A percentile compares a stretch with the other conserved stretches of the same genome.
Conservation (phyloP, 2,329 filamentous ascomycete genomes). For the Trichoderma arundinaceum region DNA sequence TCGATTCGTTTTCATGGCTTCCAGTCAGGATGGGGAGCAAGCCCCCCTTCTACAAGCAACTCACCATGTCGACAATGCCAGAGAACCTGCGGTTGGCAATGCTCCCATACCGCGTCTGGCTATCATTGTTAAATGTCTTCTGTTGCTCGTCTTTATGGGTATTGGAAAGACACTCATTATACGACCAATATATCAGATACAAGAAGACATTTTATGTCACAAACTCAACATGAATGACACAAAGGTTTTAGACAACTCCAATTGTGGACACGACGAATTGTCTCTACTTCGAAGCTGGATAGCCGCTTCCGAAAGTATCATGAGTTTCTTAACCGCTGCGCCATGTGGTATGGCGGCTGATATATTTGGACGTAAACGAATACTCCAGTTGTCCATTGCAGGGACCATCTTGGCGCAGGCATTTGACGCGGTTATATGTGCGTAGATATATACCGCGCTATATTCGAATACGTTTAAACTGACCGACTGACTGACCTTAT, state of each 20-base stretch:
- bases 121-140: conserved; percentile 21
- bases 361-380: conserved; percentile 21
- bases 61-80: conserved; percentile 11
- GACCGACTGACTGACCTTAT: background rate
- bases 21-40: conserved; percentile 21
- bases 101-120: background rate
- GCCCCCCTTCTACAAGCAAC: conserved; percentile 19
- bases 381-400: conserved; percentile 16
- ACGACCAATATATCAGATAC: conserved; percentile 4
- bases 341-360: conserved; percentile 21
- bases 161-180: conserved; percentile 22
- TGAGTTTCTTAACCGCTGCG: conserved; percentile 12
- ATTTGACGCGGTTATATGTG: conserved; percentile 21
- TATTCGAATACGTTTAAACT: conserved; percentile 7
- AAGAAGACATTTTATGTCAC: conserved; percentile 22
- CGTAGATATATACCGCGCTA: conserved; percentile 4
- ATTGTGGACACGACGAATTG: conserved; percentile 3
- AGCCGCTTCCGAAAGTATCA: conserved; percentile 7
- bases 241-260: background rate
- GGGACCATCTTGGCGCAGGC: conserved; percentile 18
- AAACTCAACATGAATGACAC: conserved; percentile 2
- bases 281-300: conserved; percentile 14
- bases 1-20: conserved; percentile 12
- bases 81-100: conserved; percentile 15
- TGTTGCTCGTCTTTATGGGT: conserved; percentile 5